phyloP scores from a whole-genome alignment of 129 eudicot species.

The Saposhnikovia divaricata region DNA sequence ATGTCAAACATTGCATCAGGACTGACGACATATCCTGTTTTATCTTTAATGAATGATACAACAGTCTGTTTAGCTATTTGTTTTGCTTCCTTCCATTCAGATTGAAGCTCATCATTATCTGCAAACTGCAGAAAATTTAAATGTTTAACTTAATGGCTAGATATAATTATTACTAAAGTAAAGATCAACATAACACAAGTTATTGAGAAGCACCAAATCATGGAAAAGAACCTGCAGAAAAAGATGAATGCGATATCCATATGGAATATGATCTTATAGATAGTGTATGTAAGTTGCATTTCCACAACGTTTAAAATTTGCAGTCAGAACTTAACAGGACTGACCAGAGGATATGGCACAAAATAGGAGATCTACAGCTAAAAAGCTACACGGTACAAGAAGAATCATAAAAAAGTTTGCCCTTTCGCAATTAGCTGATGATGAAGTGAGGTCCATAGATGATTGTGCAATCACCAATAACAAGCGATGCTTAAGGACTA shows the following conservation, averaged over 20 bases:
- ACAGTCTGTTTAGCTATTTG: constrained; percentile 53
- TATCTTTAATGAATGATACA: constrained; percentile 66
- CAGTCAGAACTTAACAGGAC: no score
- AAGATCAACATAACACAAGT: background rate
- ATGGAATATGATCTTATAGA: background rate
- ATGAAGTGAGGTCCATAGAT: no score
- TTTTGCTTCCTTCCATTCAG: constrained; percentile 86
- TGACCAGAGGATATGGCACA: no score
- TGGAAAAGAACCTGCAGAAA: background rate
- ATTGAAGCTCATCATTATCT: constrained; percentile 64
- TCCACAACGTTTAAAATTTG: no score
- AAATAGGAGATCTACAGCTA: no score
- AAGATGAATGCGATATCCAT: background rate
- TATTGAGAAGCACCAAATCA: background rate
- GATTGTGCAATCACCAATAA: no score
- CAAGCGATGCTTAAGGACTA: no score
- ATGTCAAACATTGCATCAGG: constrained; percentile 95
- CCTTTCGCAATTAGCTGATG: no score
- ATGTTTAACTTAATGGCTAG: background rate
- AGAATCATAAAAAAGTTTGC: no score
- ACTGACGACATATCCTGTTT: constrained; percentile 75
- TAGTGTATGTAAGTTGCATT: no score
- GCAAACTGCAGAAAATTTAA: constrained; percentile 48
- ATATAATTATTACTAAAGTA: background rate
- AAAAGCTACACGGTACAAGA: no score